A percentile compares a stretch with the other conserved stretches of the same genome.
phyloP scores from a whole-genome alignment of 2,329 filamentous ascomycete genomes.

The Xylariales sp. region DNA sequence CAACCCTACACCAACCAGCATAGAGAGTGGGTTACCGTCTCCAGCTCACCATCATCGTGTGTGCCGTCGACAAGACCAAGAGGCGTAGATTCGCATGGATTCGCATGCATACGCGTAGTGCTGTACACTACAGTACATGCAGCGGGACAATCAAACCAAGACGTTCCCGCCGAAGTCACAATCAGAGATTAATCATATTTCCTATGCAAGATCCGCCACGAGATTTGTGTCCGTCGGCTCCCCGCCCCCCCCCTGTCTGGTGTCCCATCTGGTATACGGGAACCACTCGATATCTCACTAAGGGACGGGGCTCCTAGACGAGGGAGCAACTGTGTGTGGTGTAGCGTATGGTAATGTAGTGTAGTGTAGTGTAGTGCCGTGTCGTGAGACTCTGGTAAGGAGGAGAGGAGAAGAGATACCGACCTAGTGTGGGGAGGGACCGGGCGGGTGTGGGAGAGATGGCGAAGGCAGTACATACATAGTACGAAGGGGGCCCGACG shows the following conservation, averaged over 20 bases:
- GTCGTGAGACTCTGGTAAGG: background rate
- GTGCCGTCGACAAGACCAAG: slow-evolving; percentile 5
- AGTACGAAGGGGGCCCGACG: background rate
- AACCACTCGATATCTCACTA: background rate
- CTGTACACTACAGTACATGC: slow-evolving; percentile 23
- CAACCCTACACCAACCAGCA: slow-evolving; percentile 28
- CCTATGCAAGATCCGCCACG: slow-evolving; percentile 38
- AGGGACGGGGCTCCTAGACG: slow-evolving; percentile 2
- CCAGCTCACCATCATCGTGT: slow-evolving; percentile 21
- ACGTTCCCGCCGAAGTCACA: slow-evolving; percentile 10
- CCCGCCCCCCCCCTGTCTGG: background rate
- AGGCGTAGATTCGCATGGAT: slow-evolving; percentile 8
- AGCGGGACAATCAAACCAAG: slow-evolving; percentile 29
- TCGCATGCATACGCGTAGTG: slow-evolving; percentile 21
- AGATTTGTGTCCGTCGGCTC: slow-evolving; percentile 21
- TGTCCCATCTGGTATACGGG: background rate
- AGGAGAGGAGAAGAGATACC: background rate
- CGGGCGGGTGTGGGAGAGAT: background rate
- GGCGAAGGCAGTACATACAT: background rate
- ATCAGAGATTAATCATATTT: slow-evolving; percentile 21
- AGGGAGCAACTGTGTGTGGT: background rate
- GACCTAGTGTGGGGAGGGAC: background rate
- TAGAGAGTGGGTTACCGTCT: background rate
- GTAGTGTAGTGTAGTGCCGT: no score
- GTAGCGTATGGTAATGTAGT: no score